phyloP scores from a whole-genome alignment of 805 yeast genomes.

The Candida piceae region DNA sequence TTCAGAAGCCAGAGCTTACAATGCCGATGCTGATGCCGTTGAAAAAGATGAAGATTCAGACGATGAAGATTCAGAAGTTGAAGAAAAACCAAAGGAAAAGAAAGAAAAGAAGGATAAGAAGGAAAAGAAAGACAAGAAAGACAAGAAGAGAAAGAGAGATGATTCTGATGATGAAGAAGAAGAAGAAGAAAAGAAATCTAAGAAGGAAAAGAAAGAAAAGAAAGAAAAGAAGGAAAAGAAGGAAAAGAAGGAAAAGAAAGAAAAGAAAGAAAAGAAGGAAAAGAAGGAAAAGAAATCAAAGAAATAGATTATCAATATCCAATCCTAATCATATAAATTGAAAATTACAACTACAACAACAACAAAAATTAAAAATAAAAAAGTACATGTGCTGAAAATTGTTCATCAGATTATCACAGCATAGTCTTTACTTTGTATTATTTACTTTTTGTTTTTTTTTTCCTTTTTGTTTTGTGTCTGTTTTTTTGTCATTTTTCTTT shows the following conservation, averaged over 20 bases:
- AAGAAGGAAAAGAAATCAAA: constrained; percentile 11
- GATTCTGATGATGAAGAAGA: constrained; percentile 16
- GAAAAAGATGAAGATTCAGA: constrained; percentile 25
- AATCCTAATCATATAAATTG: too few species aligned
- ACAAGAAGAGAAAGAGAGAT: constrained; percentile 20
- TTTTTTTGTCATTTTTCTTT: neutral
- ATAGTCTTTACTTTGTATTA: neutral
- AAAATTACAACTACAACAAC: constrained; percentile 16
- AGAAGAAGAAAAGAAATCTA: constrained; percentile 19
- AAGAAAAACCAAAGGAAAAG: constrained; percentile 19
- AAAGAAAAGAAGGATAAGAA: constrained; percentile 24
- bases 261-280: constrained; percentile 17
- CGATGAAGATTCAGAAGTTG: constrained; percentile 25
- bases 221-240: constrained; percentile 27
- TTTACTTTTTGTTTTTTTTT: neutral
- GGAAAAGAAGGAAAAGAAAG: constrained; percentile 20
- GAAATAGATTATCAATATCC: neutral
- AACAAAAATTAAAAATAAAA: constrained; percentile 7
- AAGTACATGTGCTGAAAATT: neutral
- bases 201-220: constrained; percentile 28
- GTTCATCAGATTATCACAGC: neutral
- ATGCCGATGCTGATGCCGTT: constrained; percentile 89
- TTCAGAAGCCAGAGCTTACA: constrained; percentile 80
- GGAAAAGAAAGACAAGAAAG: constrained; percentile 18
- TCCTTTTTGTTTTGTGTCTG: neutral